A percentile compares a stretch with the other conserved stretches of the same genome.
These are phyloP conservation scores for Serendipita sp. DNA, from an alignment of 768 basidiomycete genomes.

Conservation along the genomic window DNA sequence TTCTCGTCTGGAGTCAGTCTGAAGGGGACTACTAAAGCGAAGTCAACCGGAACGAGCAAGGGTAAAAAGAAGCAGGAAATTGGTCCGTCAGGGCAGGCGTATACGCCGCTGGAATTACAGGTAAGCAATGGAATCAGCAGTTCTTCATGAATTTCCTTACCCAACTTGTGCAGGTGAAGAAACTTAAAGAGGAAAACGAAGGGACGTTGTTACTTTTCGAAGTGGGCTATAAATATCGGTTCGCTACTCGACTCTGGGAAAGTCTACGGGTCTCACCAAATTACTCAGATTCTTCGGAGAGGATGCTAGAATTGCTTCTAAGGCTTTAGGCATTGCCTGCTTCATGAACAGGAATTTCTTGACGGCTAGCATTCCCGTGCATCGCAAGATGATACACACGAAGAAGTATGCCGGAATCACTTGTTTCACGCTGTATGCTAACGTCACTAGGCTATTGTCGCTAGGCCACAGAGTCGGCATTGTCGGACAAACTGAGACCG, in stretches of 20 bases:
- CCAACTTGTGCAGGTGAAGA: conserved; percentile 27
- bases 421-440: conserved; percentile 5
- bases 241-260: not conserved
- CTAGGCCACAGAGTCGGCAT: conserved; percentile 54
- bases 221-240: conserved; percentile 63
- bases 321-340: conserved; percentile 64
- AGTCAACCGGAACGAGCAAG: conserved; percentile 13
- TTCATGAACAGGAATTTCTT: conserved; percentile 57
- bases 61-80: conserved; percentile 25
- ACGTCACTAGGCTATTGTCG: conserved; percentile 41
- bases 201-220: conserved; percentile 63
- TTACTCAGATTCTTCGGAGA: conserved; percentile 53
- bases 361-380: conserved; percentile 57
- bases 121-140: conserved; percentile 18
- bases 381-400: conserved; percentile 46
- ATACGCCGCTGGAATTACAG: conserved; percentile 67
- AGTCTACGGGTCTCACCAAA: not conserved
- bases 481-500: conserved; percentile 70
- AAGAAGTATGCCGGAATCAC: conserved; percentile 41
- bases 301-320: conserved; percentile 67
- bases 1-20: not conserved
- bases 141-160: not conserved
- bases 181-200: conserved; percentile 48
- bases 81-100: conserved; percentile 55
- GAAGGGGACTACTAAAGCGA: conserved; percentile 5